Conservation (phyloP, 2,329 filamentous ascomycete genomes). For the Colletotrichum magnum region DNA sequence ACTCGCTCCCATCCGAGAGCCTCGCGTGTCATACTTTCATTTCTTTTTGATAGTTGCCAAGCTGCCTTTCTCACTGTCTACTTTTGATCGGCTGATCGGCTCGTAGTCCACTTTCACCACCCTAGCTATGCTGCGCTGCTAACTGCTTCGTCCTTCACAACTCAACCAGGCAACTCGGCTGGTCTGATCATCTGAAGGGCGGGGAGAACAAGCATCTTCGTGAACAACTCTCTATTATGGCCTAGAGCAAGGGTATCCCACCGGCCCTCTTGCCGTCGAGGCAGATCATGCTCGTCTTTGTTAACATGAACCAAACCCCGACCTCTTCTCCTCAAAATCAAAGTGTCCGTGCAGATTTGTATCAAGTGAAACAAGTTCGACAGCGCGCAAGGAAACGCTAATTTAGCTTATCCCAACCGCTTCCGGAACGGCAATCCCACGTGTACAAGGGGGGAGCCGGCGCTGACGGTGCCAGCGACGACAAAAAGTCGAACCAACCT, state of each 20-base stretch:
- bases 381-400: slow-evolving; percentile 4
- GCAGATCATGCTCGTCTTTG: slow-evolving; percentile 19
- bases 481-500: slow-evolving; percentile 22
- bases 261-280: background rate
- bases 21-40: background rate
- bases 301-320: background rate
- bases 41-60: slow-evolving; percentile 15
- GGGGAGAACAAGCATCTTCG: slow-evolving; percentile 4
- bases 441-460: slow-evolving; percentile 26
- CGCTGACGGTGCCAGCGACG: slow-evolving; percentile 17
- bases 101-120: background rate
- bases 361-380: slow-evolving; percentile 31
- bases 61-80: background rate
- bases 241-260: slow-evolving; percentile 10
- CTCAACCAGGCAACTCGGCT: background rate
- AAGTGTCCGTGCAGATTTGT: slow-evolving; percentile 13
- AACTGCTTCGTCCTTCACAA: background rate
- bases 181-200: background rate
- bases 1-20: background rate
- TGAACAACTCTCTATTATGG: slow-evolving; percentile 7
- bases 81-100: slow-evolving; percentile 27
- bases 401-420: slow-evolving; percentile 19
- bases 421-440: slow-evolving; percentile 33
- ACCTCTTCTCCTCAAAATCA: slow-evolving; percentile 3
- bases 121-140: no score